Base-by-base conservation (phyloP, 768 basidiomycete species). In the Guyanaporus albipodus region DNA sequence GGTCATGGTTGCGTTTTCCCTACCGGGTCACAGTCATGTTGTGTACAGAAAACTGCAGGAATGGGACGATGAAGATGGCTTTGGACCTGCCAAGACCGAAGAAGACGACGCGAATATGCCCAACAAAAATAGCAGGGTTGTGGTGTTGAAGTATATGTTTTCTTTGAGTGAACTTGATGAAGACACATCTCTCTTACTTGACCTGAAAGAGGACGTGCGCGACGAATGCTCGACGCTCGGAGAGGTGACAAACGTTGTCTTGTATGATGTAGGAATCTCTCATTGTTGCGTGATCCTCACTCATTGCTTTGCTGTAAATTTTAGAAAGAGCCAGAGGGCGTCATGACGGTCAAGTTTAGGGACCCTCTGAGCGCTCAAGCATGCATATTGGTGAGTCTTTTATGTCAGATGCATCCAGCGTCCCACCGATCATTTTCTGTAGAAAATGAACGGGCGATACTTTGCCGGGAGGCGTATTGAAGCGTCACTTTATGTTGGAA, bases 121-220 rank as follows among this genome's bases (percentile, higher is more conserved):
- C 24, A 78, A 78, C 63, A 75, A 79, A 61, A 78, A 77, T 58
- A 76, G 74, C 63, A 79, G 92, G 26, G 86, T 97, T 4, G 94
- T 96, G 8, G 91, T 99, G 1, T 71, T 99, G 52, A 94, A 91
- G 63, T 83, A 91, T 58, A 97, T 97, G 93, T 99, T 99, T 61
- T 85, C 86, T 5, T 72, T 91, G 17, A 66, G 85, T 56, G 89
- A 93, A 54, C 76, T 98, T 1, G 85, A 90, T 26, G 81, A 92
- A 55, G 93, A 98, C 58, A 72, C 89, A 1, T 75, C 89, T 7
- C 69, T 97, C 21, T 70, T 97, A 17, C 78, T 98, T 12, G 95
- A 98, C 56, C 75, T 97, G 42, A 97, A 97, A 62, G 92, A 96
- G 60, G 95, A 98, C 55, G 93, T 98, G 15, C 79, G 95, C 44